Evolutionary conservation across 768 basidiomycete species (phyloP), one percentile per base, ranked within the genome.

Genomic region (Kwoniella europaea): DNA sequence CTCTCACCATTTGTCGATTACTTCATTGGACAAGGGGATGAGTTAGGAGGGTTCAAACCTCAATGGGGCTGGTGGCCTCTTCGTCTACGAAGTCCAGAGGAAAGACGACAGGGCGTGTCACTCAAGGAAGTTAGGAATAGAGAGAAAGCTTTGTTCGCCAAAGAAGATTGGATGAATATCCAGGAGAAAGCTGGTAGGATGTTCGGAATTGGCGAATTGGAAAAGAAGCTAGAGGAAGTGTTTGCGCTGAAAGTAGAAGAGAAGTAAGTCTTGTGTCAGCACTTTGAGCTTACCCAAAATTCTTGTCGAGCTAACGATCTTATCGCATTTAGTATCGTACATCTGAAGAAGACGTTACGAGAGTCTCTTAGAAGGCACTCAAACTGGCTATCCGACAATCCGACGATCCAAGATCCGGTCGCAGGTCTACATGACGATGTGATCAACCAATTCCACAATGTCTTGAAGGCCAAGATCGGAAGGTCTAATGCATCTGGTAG

Each of bases 21-120:
- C 7, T 43, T 69, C 12, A 20, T 29, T 1, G 58, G 46, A 16
- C 7, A 27, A 4, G 27, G 41, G 27, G 29, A 59, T 9, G 9
- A 64, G 5, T 29, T 71, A 3, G 42, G 46, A 10, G 52, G 20
- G 1, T 69, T 67, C 63, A 16, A 16, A 0, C 71, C 74, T 50
- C 52, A 54, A 41, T 44, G 67, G 16, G 63, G 64, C 3, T 75
- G 74, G 71, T 63, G 50, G 35, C 66, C 71, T 15, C 15, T 75
- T 0, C 54, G 68, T 4, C 58, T 60, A 10, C 56, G 65, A 29
- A 57, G 18, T 15, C 16, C 7, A 4, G 22, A 75, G 16, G 71
- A 74, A 29, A 44, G 44, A 42, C 1, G 16, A 35, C 20, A 35
- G 0, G 46, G 63, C 1, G 35, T 29, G 2, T 57, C 66, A 1